Percentiles rank a stretch among this genome's conserved stretches.
Conservation (phyloP, 768 basidiomycete genomes). For the Leccinellum rugosiceps region DNA sequence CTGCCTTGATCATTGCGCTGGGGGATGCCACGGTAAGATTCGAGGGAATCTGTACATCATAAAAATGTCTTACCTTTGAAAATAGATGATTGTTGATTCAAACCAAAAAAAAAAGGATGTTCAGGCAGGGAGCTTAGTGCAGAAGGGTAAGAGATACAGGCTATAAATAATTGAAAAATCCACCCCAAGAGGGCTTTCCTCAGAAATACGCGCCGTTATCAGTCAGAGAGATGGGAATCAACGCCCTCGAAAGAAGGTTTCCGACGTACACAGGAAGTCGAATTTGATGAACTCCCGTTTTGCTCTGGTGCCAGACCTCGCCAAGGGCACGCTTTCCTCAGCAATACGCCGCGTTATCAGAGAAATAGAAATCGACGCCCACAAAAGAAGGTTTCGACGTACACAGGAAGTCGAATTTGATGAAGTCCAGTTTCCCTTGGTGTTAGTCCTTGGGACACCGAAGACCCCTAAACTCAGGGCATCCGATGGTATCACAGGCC, state of each 20-base stretch:
- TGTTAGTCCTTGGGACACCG: background rate
- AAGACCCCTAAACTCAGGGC: constrained; percentile 2
- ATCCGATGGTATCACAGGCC: too few species aligned
- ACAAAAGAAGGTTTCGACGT: background rate
- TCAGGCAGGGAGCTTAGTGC: background rate
- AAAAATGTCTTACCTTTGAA: background rate
- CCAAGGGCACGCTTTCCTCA: background rate
- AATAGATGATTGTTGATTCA: background rate
- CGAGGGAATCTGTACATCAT: background rate
- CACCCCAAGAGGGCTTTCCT: background rate
- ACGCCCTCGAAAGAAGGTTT: background rate
- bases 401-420: background rate
- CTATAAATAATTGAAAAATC: constrained; percentile 1
- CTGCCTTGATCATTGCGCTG: constrained; percentile 1
- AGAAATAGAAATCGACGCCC: constrained; percentile 2
- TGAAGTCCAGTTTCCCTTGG: background rate
- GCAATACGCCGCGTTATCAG: background rate
- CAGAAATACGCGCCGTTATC: background rate
- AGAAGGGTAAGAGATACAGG: background rate
- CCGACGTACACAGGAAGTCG: too few species aligned
- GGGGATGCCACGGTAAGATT: background rate
- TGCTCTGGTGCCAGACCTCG: background rate
- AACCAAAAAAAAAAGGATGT: background rate
- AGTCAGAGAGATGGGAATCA: background rate
- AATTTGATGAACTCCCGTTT: background rate